Evolutionary conservation across 129 eudicot species (phyloP).

Genomic region (Chrysanthemum seticuspe): DNA sequence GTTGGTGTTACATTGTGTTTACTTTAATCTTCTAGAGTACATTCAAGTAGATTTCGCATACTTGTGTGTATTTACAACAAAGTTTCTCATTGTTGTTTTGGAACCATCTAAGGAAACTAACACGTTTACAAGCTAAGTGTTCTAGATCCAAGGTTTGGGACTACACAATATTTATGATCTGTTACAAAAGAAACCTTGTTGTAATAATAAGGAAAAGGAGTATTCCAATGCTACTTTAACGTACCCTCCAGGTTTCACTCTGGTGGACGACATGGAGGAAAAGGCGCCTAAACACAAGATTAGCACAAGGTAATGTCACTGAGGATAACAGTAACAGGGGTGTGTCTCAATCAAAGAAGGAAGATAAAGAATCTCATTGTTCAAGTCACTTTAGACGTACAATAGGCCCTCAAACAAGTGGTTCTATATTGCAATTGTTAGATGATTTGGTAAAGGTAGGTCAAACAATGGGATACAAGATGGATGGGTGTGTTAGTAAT

Average conservation of each 20-base stretch:
- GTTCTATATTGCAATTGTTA: background rate
- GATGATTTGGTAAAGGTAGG: background rate
- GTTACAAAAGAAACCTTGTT: background rate
- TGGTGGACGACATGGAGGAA: too few species aligned
- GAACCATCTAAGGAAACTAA: too few species aligned
- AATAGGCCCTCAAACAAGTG: background rate
- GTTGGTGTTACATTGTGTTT: too few species aligned
- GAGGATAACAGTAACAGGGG: background rate
- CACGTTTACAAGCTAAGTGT: too few species aligned
- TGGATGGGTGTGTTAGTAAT: background rate
- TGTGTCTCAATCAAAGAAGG: background rate
- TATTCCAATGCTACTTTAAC: background rate
- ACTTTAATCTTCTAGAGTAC: too few species aligned
- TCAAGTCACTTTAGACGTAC: background rate
- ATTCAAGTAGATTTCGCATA: too few species aligned
- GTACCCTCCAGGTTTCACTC: background rate
- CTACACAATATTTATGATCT: background rate
- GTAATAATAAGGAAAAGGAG: background rate
- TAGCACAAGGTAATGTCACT: too few species aligned
- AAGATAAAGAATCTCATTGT: background rate
- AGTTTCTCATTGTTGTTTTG: too few species aligned
- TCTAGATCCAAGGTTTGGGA: too few species aligned
- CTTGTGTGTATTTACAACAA: too few species aligned
- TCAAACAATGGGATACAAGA: background rate
- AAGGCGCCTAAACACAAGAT: too few species aligned